These are phyloP conservation scores for Diaporthe batatas DNA, from an alignment of 2,329 filamentous ascomycete genomes.

Conservation along the genomic window DNA sequence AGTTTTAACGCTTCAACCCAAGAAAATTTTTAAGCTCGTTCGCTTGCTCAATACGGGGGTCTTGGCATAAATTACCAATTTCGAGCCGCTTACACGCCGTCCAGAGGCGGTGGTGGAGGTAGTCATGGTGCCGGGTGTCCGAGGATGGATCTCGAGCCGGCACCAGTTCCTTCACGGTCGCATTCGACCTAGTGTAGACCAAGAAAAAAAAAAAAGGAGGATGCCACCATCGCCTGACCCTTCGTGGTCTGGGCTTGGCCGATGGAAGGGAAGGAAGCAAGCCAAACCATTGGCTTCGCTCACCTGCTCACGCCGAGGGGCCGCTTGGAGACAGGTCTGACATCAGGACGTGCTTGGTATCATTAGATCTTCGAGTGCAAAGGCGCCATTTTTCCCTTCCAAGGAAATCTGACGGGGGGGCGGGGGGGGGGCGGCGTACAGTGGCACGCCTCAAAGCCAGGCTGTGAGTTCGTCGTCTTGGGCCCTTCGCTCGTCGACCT, in stretches of 20 bases:
- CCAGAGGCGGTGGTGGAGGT: too few species aligned
- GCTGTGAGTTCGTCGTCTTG: conserved; percentile 1
- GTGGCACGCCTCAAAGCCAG: neutral
- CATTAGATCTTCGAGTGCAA: neutral
- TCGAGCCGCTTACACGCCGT: neutral
- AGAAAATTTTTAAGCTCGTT: conserved; percentile 42
- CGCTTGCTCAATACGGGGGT: conserved; percentile 34
- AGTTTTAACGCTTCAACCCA: conserved; percentile 34
- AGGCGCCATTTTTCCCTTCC: neutral
- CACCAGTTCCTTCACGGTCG: conserved; percentile 5
- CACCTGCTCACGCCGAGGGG: neutral
- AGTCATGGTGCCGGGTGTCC: neutral
- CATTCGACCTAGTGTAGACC: conserved; percentile 6
- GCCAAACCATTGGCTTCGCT: neutral
- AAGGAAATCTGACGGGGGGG: neutral
- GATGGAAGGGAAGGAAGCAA: conserved; percentile 24
- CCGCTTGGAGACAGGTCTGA: conserved; percentile 25
- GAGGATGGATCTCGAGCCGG: conserved; percentile 1
- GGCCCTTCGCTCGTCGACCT: conserved; percentile 1
- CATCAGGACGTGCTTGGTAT: conserved; percentile 20
- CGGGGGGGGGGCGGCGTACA: neutral
- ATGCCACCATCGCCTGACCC: conserved; percentile 19
- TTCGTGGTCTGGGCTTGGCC: conserved; percentile 18
- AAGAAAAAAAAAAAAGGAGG: neutral
- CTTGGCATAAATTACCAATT: conserved; percentile 26